These are phyloP conservation scores for Nelumbo lutea DNA, from an alignment of 164 flowering plant species.

Conservation along the genomic window DNA sequence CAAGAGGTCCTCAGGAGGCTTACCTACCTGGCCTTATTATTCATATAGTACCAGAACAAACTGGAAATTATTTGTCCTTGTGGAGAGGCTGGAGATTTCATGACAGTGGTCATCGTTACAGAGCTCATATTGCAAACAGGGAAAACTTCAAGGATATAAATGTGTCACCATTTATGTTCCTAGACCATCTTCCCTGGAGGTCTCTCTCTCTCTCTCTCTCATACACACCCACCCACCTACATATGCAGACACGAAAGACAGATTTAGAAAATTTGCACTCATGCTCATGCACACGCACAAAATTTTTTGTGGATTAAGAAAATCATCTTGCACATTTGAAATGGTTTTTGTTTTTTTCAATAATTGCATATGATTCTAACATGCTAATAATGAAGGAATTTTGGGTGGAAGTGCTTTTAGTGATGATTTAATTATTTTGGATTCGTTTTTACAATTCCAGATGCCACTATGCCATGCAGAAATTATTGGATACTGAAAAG, in stretches of 20 bases:
- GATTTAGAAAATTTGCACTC: no score
- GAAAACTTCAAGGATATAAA: constrained; percentile 61
- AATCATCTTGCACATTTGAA: not conserved
- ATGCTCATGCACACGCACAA: no score
- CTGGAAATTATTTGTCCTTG: constrained; percentile 18
- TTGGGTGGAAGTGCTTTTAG: not conserved
- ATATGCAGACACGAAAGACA: no score
- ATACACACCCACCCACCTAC: not conserved
- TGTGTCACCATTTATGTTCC: constrained; percentile 76
- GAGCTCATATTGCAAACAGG: constrained; percentile 56
- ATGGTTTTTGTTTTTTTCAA: not conserved
- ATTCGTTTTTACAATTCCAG: constrained; percentile 28
- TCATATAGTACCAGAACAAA: constrained; percentile 49
- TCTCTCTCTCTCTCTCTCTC: constrained; percentile 12
- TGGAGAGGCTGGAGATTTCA: constrained; percentile 41
- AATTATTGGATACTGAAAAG: constrained; percentile 35
- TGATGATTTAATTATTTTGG: not conserved
- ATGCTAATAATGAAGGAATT: not conserved
- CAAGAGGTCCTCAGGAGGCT: constrained; percentile 45
- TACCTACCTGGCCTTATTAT: constrained; percentile 70
- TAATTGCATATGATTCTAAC: not conserved
- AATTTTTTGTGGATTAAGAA: not conserved
- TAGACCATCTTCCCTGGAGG: constrained; percentile 96
- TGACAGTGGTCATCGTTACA: constrained; percentile 24
- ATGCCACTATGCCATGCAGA: constrained; percentile 58